Evolutionary conservation across 495 filamentous ascomycete genomes (phyloP), one percentile per base, ranked within the genome.

Genomic region (Penicillium cataractarum): DNA sequence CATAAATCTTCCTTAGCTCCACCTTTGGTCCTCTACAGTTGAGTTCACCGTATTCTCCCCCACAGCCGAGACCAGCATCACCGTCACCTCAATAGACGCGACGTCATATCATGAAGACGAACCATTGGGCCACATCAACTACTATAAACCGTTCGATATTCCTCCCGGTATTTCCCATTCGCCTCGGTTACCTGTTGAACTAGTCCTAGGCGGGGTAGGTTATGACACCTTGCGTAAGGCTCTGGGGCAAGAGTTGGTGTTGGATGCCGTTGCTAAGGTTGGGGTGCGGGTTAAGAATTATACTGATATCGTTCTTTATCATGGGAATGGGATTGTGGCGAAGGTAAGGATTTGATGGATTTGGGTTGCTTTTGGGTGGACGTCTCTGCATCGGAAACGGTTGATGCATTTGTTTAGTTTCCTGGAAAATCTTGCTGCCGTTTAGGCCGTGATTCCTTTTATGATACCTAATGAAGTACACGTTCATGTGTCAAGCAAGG

Each of bases 41-140:
- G 85, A 89, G 4, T 97, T 99, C 79, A 88, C 86, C 0, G 81
- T 99, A 37, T 80, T 84, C 46, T 97, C 93, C 2, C 95, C 95
- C 0, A 79, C 97, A 4, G 75, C 78, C 44, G 76, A 86, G 58
- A 89, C 87, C 21, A 90, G 84, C 1, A 72, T 99, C 21, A 89
- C 83, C 60, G 82, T 99, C 65, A 89, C 91, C 21, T 83, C 78
- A 42, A 80, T 99, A 58, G 87, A 97, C 66, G 95, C 93, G 19
- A 92, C 89, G 1, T 91, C 95, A 0, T 88, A 86, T 63, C 95
- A 97, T 65, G 90, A 93, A 55, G 89, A 88, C 22, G 85, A 93
- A 26, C 84, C 87, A 8, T 78, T 96, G 0, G 95, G 93, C 12
- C 77, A 79, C 17, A 97, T 97, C 62, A 61, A 86, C 17, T 92